phyloP scores from a whole-genome alignment of 805 yeast genomes.

The Grigorovia humatica region DNA sequence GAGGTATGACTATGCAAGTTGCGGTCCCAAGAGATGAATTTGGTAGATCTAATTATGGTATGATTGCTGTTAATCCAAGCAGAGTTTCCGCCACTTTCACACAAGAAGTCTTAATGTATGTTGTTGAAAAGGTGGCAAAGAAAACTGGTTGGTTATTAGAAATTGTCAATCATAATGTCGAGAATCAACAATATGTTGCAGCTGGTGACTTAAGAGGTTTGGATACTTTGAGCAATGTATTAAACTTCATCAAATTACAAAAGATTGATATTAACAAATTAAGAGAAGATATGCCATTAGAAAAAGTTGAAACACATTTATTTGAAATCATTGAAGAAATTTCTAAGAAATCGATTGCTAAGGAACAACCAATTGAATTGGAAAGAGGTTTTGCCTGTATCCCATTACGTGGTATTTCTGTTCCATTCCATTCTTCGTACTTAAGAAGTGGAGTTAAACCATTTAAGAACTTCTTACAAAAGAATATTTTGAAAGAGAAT shows the following conservation, averaged over 20 bases:
- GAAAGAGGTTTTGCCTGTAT: constrained; percentile 98
- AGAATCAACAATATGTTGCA: constrained; percentile 95
- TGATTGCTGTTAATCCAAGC: constrained; percentile 97
- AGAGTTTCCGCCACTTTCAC: constrained; percentile 81
- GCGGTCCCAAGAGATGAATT: constrained; percentile 94
- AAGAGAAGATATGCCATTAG: constrained; percentile 71
- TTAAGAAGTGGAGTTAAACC: constrained; percentile 98
- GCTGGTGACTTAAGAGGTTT: constrained; percentile 97
- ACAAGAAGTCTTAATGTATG: constrained; percentile 90
- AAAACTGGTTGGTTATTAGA: constrained; percentile 91
- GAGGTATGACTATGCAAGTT: constrained; percentile 99
- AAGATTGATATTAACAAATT: constrained; percentile 87
- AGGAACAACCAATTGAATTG: constrained; percentile 93
- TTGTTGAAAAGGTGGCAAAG: constrained; percentile 75
- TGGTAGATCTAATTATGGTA: constrained; percentile 98
- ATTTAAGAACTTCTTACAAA: constrained; percentile 92
- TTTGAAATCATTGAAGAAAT: constrained; percentile 82
- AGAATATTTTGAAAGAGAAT: constrained; percentile 90
- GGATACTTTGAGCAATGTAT: constrained; percentile 85
- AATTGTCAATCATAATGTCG: constrained; percentile 96
- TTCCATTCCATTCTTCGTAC: constrained; percentile 99
- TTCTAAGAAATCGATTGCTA: constrained; percentile 66
- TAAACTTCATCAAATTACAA: constrained; percentile 87
- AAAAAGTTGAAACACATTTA: constrained; percentile 81
- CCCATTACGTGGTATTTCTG: constrained; percentile 98